Evolutionary conservation across 208 protist species (phyloP).

Genomic region (Leishmania turanica): DNA sequence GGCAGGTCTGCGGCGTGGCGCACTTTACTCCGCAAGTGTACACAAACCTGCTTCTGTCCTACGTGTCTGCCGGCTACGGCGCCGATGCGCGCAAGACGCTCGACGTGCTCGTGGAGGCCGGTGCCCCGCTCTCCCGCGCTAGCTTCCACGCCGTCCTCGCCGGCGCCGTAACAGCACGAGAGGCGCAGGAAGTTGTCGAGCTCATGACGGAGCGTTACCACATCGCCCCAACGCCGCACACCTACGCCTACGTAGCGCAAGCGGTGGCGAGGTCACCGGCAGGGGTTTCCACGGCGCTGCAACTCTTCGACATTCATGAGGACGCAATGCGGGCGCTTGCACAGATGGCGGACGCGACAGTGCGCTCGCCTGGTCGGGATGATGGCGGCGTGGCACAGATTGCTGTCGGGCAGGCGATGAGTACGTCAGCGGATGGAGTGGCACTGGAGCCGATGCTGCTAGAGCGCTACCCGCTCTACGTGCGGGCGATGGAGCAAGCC

Average conservation of each 20-base stretch:
- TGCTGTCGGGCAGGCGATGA: neutral
- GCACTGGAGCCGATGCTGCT: constrained; percentile 59
- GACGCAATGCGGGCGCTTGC: constrained; percentile 40
- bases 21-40: constrained; percentile 64
- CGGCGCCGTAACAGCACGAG: constrained; percentile 58
- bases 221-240: constrained; percentile 74
- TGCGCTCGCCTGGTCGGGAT: neutral
- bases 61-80: constrained; percentile 62
- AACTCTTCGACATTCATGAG: constrained; percentile 81
- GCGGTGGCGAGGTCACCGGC: constrained; percentile 33
- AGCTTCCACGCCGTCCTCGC: constrained; percentile 82
- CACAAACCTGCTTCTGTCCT: constrained; percentile 78
- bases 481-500: constrained; percentile 54
- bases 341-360: constrained; percentile 13
- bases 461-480: constrained; percentile 62
- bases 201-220: constrained; percentile 67
- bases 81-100: constrained; percentile 71
- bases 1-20: constrained; percentile 43
- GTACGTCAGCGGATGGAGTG: constrained; percentile 26
- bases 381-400: neutral
- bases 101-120: constrained; percentile 81
- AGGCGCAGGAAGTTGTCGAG: constrained; percentile 71
- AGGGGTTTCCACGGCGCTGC: constrained; percentile 56
- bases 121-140: constrained; percentile 65
- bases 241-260: constrained; percentile 68